Conservation (phyloP, 805 yeast genomes). For the Ascoidea tarda region DNA sequence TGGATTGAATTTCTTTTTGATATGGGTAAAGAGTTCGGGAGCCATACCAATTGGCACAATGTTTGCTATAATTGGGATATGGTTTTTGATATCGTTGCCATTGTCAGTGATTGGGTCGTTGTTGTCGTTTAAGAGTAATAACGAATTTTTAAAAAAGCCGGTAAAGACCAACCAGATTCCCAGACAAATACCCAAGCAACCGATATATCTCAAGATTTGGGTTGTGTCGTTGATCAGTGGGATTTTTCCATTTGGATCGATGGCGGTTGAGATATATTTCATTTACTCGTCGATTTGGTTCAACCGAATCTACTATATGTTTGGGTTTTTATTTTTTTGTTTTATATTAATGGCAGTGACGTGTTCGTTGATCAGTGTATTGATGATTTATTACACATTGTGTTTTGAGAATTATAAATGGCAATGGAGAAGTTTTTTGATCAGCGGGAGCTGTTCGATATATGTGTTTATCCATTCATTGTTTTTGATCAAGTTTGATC, state of each 20-base stretch:
- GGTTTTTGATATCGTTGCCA: constrained; percentile 82
- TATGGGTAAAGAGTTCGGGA: constrained; percentile 73
- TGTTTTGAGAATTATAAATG: constrained; percentile 90
- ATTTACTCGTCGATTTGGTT: constrained; percentile 88
- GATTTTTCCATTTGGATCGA: constrained; percentile 86
- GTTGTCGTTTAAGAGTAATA: constrained; percentile 43
- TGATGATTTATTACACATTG: constrained; percentile 71
- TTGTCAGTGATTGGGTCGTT: constrained; percentile 75
- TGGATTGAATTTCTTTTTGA: constrained; percentile 68
- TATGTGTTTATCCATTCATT: constrained; percentile 80
- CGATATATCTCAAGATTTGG: constrained; percentile 59
- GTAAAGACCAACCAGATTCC: constrained; percentile 92
- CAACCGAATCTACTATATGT: constrained; percentile 89
- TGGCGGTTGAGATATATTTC: constrained; percentile 90
- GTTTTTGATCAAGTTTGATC: constrained; percentile 47
- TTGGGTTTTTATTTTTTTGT: constrained; percentile 89
- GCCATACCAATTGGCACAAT: constrained; percentile 91
- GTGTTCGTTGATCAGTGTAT: constrained; percentile 63
- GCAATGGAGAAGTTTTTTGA: constrained; percentile 89
- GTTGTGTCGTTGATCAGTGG: constrained; percentile 71
- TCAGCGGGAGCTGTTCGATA: constrained; percentile 80
- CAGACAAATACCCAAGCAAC: constrained; percentile 88
- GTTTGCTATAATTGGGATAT: constrained; percentile 63
- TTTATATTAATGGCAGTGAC: constrained; percentile 72
- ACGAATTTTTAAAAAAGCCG: constrained; percentile 45